Conservation (phyloP, 2,329 filamentous ascomycete genomes). For the Hawksworthiomyces lignivorus region DNA sequence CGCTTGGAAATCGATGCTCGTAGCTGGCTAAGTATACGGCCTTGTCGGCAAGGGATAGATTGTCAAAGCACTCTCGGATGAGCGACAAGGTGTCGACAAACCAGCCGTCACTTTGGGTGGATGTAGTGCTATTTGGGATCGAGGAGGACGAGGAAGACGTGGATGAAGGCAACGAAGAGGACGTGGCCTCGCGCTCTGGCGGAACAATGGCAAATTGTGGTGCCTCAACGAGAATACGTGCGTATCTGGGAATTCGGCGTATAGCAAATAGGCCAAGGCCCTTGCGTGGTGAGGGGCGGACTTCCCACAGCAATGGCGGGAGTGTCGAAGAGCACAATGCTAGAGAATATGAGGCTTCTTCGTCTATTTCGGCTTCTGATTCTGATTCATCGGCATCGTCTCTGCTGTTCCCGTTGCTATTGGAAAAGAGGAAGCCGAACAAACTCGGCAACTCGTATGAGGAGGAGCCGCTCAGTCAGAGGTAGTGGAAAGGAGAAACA, state of each 20-base stretch:
- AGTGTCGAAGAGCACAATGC: neutral
- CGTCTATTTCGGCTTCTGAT: too few relatives aligned
- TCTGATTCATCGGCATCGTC: too few relatives aligned
- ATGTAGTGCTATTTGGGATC: too few relatives aligned
- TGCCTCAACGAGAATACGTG: slow-evolving; percentile 30
- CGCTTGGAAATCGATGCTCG: slow-evolving; percentile 17
- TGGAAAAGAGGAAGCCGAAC: too few relatives aligned
- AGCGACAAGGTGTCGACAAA: slow-evolving; percentile 23
- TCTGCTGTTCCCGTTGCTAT: too few relatives aligned
- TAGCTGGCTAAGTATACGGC: slow-evolving; percentile 22
- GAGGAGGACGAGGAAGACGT: slow-evolving; percentile 15
- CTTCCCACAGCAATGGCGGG: neutral
- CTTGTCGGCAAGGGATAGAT: slow-evolving; percentile 19
- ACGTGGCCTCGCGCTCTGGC: slow-evolving; percentile 15
- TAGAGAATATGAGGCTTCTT: too few relatives aligned
- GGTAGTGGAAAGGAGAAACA: too few relatives aligned
- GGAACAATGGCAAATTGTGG: slow-evolving; percentile 26
- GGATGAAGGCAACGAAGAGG: neutral
- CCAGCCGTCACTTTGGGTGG: too few relatives aligned
- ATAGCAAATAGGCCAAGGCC: slow-evolving; percentile 34
- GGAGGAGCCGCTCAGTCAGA: too few relatives aligned
- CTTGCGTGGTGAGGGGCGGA: slow-evolving; percentile 22
- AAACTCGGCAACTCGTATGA: too few relatives aligned
- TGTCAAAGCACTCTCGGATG: slow-evolving; percentile 18
- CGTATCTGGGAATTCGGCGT: slow-evolving; percentile 25